Evolutionary conservation across 495 filamentous ascomycete genomes (phyloP), one percentile per base, ranked within the genome.

Genomic region (Penicillium odoratum): DNA sequence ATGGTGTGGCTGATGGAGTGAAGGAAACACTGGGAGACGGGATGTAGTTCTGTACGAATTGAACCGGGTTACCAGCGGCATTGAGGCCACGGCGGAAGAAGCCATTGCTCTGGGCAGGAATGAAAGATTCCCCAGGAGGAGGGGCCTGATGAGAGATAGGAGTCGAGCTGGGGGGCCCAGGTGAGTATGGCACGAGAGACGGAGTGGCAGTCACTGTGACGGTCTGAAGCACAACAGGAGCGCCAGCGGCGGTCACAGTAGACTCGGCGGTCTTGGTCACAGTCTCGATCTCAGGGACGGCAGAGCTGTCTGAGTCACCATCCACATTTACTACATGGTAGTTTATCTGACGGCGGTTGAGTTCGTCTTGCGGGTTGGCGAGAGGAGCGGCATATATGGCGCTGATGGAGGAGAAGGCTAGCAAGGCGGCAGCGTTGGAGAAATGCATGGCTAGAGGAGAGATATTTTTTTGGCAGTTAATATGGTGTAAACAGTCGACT

Each of bases 291-390:
- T 55, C 59, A 25, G 68, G 64, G 38, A 62, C 45, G 16, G 63
- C 50, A 15, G 64, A 60, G 48, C 62, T 68, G 21, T 66, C 59
- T 10, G 63, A 53, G 3, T 69, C 64, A 29, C 74, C 76, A 34
- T 71, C 78, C 21, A 81, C 80, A 53, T 80, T 78, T 55, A 81
- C 80, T 30, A 83, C 72, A 6, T 73, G 67, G 59, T 83, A 83
- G 21, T 64, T 59, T 30, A 66, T 61, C 50, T 62, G 61, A 58
- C 73, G 63, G 57, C 71, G 72, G 53, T 58, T 53, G 13, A 76
- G 44, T 43, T 66, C 67, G 9, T 65, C 63, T 13, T 62, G 63
- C 8, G 63, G 51, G 45, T 64, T 69, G 60, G 69, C 46, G 31
- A 78, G 46, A 7, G 76, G 76, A 3, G 73, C 62, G 26, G 73